phyloP scores from a whole-genome alignment of 1,139 yeast genomes.

The Kluyveromyces marxianus region DNA sequence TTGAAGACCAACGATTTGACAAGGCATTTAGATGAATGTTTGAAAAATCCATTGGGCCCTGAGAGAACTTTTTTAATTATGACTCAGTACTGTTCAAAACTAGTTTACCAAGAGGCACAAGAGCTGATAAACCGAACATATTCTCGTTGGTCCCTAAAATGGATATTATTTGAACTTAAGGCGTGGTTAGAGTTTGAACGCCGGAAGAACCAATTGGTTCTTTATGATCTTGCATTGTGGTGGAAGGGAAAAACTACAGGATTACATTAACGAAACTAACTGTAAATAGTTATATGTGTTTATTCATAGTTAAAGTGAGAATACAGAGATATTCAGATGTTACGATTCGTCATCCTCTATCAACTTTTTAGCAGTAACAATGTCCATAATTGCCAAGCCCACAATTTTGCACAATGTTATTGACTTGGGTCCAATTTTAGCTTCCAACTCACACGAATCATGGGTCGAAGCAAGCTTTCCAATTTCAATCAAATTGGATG shows the following conservation, averaged over 20 bases:
- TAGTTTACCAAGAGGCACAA: constrained; percentile 61
- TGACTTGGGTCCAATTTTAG: constrained; percentile 16
- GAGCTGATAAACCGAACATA: constrained; percentile 35
- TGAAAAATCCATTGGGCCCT: constrained; percentile 78
- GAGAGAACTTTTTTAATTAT: constrained; percentile 81
- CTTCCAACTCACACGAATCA: neutral
- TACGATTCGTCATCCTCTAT: constrained; percentile 3
- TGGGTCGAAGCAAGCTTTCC: constrained; percentile 30
- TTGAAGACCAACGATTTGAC: constrained; percentile 92
- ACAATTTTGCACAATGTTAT: constrained; percentile 46
- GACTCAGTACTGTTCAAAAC: constrained; percentile 82
- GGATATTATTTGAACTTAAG: constrained; percentile 34
- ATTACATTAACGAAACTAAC: neutral
- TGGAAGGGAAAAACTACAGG: constrained; percentile 16
- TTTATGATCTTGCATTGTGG: constrained; percentile 45
- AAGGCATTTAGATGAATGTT: constrained; percentile 75
- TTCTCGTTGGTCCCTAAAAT: constrained; percentile 35
- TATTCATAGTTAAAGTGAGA: no score
- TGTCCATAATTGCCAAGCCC: constrained; percentile 57
- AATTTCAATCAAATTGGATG: constrained; percentile 39
- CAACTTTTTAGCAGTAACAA: constrained; percentile 35
- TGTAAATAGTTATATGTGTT: neutral
- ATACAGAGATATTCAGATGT: neutral
- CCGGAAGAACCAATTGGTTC: constrained; percentile 44
- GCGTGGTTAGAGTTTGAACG: constrained; percentile 49